Base-by-base conservation (phyloP, 371 early-diverging fungal genomes). In the Sporodiniella umbellata region DNA sequence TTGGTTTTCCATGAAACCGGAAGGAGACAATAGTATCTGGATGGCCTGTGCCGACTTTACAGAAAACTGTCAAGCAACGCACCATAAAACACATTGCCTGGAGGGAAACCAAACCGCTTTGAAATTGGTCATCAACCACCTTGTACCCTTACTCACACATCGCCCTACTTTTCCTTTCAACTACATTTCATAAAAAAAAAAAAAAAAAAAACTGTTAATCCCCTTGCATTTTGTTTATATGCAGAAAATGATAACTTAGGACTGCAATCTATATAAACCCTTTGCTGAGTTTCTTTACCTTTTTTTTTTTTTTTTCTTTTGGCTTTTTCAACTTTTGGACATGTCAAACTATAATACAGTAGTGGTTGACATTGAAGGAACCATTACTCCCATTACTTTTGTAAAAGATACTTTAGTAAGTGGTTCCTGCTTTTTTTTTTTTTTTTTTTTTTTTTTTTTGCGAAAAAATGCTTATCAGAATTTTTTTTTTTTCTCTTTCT, bases 311-410 rank as follows among this genome's bases (percentile, higher is more conserved):
- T 37, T 4, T 37, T 37, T 22, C 30, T 49, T 21, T 37, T 44
- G 17, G 30, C 33, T 33, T 33, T 31, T 23, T 43, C 28, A 33
- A 19, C n/a, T n/a, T n/a, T n/a, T n/a, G n/a, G 49, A 10, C 30
- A 48, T 55, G 49, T 39, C 55, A 24, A 56, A 61, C 21, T 84
- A 79, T 58, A 69, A 79, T 47, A 73, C 69, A 18, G 78, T 89
- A 33, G 66, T 95, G 42, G 70, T 90, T 22, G 94, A 95, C 56
- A 92, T 95, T 58, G 96, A 97, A 65, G 96, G 98, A 19, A 97
- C 98, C 4, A 95, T 95, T n/a, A 94, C 95, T 2, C 92, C 95
- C 19, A 93, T 97, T 42, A 84, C 93, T 10, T 97, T 95, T 79
- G 96, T 97, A 15, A 90, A 93, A 62, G 92, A 94, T 46, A 77